Conservation (phyloP, 495 filamentous ascomycete species). For the Chaetomidium leptoderma region DNA sequence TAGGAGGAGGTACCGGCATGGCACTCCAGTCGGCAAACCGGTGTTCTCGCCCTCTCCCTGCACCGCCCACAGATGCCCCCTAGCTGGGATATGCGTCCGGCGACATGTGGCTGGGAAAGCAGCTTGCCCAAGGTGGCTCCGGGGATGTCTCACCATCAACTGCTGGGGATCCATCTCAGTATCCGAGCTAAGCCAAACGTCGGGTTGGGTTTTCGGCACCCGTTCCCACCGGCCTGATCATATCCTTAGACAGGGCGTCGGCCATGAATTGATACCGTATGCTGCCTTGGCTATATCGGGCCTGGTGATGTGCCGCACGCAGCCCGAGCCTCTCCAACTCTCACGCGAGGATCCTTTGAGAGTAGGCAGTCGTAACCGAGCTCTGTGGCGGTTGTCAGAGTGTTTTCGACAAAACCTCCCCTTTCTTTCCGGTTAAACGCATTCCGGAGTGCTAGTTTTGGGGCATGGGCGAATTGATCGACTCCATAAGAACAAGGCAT, state of each 20-base stretch:
- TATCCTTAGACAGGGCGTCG: too few species aligned
- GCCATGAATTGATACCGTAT: too few species aligned
- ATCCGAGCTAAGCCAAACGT: too few species aligned
- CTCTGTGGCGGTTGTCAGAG: neutral
- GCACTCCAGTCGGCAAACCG: neutral
- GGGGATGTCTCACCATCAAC: too few species aligned
- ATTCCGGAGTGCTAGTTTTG: slow-evolving; percentile 1
- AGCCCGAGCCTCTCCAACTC: neutral
- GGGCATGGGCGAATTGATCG: neutral
- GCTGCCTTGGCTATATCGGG: too few species aligned
- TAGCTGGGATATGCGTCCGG: neutral
- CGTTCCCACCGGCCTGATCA: too few species aligned
- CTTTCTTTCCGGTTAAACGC: neutral
- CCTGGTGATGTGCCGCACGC: neutral
- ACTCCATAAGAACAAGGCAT: neutral
- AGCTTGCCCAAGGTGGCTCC: too few species aligned
- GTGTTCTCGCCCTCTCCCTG: neutral
- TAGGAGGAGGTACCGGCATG: neutral
- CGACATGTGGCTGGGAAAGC: too few species aligned
- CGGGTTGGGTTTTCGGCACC: too few species aligned
- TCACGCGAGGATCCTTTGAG: neutral
- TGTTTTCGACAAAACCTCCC: neutral
- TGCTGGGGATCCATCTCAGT: too few species aligned
- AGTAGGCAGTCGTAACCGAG: neutral
- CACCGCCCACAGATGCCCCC: neutral